These are phyloP conservation scores for Climacium dendroides DNA, from an alignment of 225 moss, liverwort and hornwort species.

Conservation along the genomic window DNA sequence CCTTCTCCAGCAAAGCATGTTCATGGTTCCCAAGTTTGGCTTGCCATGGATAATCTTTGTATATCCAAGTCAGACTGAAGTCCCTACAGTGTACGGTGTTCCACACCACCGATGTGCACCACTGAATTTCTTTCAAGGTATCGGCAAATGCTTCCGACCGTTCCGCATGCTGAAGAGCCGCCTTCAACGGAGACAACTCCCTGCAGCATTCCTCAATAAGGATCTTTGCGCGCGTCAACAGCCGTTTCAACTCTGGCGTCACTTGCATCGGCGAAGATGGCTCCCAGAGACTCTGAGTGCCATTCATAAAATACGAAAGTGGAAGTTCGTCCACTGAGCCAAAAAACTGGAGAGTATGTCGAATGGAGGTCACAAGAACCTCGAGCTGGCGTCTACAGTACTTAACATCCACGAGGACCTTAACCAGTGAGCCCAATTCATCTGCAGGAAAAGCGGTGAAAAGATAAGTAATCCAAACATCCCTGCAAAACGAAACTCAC, in stretches of 20 bases:
- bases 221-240: not conserved
- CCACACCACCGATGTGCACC: not conserved
- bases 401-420: not conserved
- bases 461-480: not conserved
- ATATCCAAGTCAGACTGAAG: fast-evolving
- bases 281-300: not conserved
- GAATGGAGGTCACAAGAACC: not conserved
- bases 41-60: not conserved
- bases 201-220: not conserved
- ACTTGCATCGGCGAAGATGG: not conserved
- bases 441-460: not conserved
- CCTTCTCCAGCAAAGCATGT: not conserved
- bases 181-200: not conserved
- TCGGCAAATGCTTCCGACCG: not conserved
- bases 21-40: not conserved
- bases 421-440: not conserved
- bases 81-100: not conserved
- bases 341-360: not conserved
- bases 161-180: not conserved
- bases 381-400: not conserved
- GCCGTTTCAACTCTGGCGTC: not conserved
- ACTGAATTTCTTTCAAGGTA: not conserved
- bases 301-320: not conserved
- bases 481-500: not conserved
- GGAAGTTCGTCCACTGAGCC: not conserved